Percentiles rank a stretch among this genome's conserved stretches.
phyloP scores from a whole-genome alignment of 352 stramenopile genomes.

The Globisporangium cederbergense region DNA sequence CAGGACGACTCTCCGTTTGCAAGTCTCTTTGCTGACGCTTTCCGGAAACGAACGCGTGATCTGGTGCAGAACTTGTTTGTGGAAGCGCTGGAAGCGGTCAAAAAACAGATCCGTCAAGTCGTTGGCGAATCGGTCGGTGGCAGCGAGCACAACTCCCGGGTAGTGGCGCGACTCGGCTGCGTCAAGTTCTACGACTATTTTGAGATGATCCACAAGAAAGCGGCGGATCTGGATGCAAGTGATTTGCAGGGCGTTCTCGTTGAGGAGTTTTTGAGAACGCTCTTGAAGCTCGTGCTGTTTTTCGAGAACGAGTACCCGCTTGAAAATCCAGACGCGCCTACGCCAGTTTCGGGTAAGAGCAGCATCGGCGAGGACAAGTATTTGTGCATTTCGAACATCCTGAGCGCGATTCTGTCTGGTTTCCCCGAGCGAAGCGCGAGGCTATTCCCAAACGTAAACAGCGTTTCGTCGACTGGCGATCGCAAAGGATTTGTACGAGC shows the following conservation, averaged over 20 bases:
- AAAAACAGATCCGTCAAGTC: slow-evolving; percentile 46
- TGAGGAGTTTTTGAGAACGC: slow-evolving; percentile 70
- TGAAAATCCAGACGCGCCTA: background rate
- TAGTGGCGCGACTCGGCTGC: slow-evolving; percentile 29
- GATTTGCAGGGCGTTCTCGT: slow-evolving; percentile 74
- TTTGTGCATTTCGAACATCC: slow-evolving; percentile 64
- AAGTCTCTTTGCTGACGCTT: slow-evolving; percentile 55
- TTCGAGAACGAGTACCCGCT: slow-evolving; percentile 66
- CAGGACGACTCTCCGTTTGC: slow-evolving; percentile 47
- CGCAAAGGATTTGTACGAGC: slow-evolving; percentile 13
- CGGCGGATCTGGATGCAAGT: slow-evolving; percentile 56
- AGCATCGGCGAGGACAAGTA: slow-evolving; percentile 28
- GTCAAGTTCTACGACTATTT: slow-evolving; percentile 81
- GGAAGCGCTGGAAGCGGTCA: slow-evolving; percentile 69
- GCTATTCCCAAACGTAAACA: slow-evolving; percentile 40
- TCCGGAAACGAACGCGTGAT: slow-evolving; percentile 59
- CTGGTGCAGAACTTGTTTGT: slow-evolving; percentile 76
- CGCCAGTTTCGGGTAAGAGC: slow-evolving; percentile 12
- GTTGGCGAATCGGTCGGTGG: slow-evolving; percentile 26
- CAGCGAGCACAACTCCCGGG: slow-evolving; percentile 17
- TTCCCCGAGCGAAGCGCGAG: slow-evolving; percentile 42
- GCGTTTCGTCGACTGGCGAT: slow-evolving; percentile 1
- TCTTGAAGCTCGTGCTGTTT: slow-evolving; percentile 72
- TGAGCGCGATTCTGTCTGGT: slow-evolving; percentile 53
- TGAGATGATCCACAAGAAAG: slow-evolving; percentile 64